Conservation (phyloP, 768 basidiomycete species). For the Daedaleopsis sinensis region DNA sequence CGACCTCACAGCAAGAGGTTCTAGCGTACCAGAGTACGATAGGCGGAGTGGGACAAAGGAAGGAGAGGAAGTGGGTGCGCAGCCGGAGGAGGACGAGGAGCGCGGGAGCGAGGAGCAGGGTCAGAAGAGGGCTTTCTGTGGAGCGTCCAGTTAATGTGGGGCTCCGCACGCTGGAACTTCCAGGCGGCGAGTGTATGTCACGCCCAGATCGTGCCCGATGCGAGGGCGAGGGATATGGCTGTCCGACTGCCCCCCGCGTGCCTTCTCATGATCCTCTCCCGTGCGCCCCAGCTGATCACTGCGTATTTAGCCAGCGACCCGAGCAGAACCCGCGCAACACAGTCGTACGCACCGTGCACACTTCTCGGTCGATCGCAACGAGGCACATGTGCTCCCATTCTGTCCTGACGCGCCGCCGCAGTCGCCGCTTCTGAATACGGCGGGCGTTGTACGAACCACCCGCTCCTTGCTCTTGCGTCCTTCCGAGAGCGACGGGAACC, state of each 20-base stretch:
- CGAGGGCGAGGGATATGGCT: constrained; percentile 4
- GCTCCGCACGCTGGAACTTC: neutral
- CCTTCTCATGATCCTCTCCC: neutral
- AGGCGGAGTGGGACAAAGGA: neutral
- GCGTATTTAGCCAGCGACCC: neutral
- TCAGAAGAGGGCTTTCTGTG: neutral
- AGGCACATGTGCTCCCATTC: neutral
- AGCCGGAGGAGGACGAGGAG: neutral
- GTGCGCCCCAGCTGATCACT: neutral
- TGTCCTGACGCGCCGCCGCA: neutral
- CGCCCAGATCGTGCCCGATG: constrained; percentile 11
- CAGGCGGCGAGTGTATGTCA: neutral
- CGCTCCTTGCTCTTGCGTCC: neutral
- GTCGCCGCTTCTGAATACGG: neutral
- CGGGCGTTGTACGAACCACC: neutral
- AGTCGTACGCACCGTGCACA: neutral
- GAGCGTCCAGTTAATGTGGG: neutral
- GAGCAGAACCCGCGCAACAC: neutral
- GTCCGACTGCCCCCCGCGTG: neutral
- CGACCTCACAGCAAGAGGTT: neutral
- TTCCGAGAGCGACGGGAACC: neutral
- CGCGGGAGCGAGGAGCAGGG: constrained; percentile 1
- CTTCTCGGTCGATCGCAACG: neutral
- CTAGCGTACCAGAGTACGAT: neutral
- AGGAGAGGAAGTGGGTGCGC: neutral